Base-by-base conservation (phyloP, 1,139 yeast species). In the Hansenula sp. region DNA sequence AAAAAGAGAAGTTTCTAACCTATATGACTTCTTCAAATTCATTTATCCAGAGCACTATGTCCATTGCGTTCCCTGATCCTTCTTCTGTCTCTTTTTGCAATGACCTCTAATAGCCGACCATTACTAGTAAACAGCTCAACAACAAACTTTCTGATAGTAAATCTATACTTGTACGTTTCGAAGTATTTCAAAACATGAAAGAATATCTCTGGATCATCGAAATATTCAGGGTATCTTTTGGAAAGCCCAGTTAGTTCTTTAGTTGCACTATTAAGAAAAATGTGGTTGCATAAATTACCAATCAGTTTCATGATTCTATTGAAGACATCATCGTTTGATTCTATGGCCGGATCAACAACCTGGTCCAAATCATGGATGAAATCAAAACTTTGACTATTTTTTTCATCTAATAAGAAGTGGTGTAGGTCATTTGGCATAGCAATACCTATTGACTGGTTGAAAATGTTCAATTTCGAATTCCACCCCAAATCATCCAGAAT, bases 401-500 rank as follows among this genome's bases (percentile, higher is more conserved):
- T 47, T 2, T 41, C 40, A n/a, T 34, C 36, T 34, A 44, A 44
- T 19, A 52, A 25, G 19, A 51, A 43, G 2, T 24, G 21, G 2
- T 35, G 38, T 9, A 66, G 38, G 13, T 62, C 54, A 29, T 54
- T 58, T 3, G 91, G 90, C 37, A 79, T 65, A n/a, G 81, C 70
- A 36, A 82, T 63, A 10, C 87, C 81, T 21, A 72, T 58, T 1
- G 90, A 81, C 8, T 67, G 63, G 15, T 77, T 74, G 54, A 74
- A 73, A 4, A 71, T 67, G 47, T 81, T 77, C 34, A 77, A 61
- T 21, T 79, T 79, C 17, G 85, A 76, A 25, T 70, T 69, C 97
- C 97, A 91, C 2, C 81, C 81, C 43, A 75, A 67, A 55, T 89
- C 96, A 58, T 88, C 96, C 43, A 91, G 66, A n/a, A 90, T 79